These are phyloP conservation scores for Lupinus albus DNA, from an alignment of 306 rosid genomes.

Conservation along the genomic window DNA sequence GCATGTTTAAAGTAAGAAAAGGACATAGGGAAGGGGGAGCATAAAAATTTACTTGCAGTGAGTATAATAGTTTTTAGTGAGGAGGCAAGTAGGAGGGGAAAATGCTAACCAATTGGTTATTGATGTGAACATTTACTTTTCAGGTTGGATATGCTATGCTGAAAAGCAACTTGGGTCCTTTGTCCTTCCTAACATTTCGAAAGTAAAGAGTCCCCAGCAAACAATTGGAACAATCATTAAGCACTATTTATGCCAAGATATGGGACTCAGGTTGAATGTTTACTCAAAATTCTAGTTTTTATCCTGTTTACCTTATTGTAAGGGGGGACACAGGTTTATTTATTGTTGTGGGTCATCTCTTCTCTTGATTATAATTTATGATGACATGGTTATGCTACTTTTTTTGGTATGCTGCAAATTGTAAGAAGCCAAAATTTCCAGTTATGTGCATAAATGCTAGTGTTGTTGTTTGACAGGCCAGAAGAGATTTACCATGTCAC, in stretches of 20 bases:
- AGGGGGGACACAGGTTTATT: too few species aligned
- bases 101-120: slow-evolving; percentile 4
- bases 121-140: slow-evolving; percentile 28
- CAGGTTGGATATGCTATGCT: slow-evolving; percentile 99
- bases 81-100: not conserved
- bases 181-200: slow-evolving; percentile 80
- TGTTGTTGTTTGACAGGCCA: slow-evolving; percentile 57
- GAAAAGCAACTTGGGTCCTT: slow-evolving; percentile 92
- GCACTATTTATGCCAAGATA: slow-evolving; percentile 60
- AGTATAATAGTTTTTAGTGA: slow-evolving; percentile 3
- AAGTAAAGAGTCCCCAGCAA: slow-evolving; percentile 95
- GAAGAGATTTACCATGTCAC: slow-evolving; percentile 90
- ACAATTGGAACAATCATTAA: slow-evolving; percentile 79
- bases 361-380: slow-evolving; percentile 27
- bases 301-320: not conserved
- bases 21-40: slow-evolving; percentile 11
- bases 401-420: slow-evolving; percentile 25
- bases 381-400: not conserved
- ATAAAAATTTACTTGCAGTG: slow-evolving; percentile 27
- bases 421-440: not conserved
- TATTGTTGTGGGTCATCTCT: not conserved
- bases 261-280: slow-evolving; percentile 71
- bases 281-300: slow-evolving; percentile 26
- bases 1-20: not conserved
- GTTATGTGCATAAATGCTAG: slow-evolving; percentile 12